Evolutionary conservation across 108 stramenopile species (phyloP).

Genomic region (Cyclostephanos invisitatus): DNA sequence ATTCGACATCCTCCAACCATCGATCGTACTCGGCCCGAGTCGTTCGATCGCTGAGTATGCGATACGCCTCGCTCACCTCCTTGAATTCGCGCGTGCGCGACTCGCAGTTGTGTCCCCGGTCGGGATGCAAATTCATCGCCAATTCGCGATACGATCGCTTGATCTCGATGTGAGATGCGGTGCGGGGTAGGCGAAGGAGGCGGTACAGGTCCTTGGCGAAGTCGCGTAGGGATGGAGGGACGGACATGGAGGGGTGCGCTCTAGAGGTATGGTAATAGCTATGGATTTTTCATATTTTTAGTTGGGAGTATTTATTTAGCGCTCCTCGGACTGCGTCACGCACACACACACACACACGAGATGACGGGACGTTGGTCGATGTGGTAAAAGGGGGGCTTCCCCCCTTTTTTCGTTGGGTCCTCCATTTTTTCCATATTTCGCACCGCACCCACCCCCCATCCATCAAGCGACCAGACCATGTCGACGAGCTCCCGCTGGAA

Average conservation of each 20-base stretch:
- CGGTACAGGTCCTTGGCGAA: slow-evolving; percentile 46
- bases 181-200: slow-evolving; percentile 52
- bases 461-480: no score
- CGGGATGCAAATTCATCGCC: slow-evolving; percentile 75
- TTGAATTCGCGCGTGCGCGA: slow-evolving; percentile 68
- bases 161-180: slow-evolving; percentile 71
- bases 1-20: slow-evolving; percentile 28
- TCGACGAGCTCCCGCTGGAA: slow-evolving; percentile 86
- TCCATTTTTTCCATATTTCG: no score
- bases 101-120: slow-evolving; percentile 62
- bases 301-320: no score
- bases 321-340: no score
- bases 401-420: no score
- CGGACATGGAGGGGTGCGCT: no score
- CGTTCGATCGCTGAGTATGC: slow-evolving; percentile 49
- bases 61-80: slow-evolving; percentile 74
- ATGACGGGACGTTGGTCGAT: no score
- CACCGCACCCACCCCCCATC: no score
- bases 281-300: no score
- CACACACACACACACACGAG: no score
- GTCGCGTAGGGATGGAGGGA: not conserved
- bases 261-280: no score
- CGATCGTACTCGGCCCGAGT: slow-evolving; percentile 53
- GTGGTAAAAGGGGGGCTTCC: no score
- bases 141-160: slow-evolving; percentile 76